Evolutionary conservation across 2,329 filamentous ascomycete genomes (phyloP).

Genomic region (Phaeosphaeriaceae sp.): DNA sequence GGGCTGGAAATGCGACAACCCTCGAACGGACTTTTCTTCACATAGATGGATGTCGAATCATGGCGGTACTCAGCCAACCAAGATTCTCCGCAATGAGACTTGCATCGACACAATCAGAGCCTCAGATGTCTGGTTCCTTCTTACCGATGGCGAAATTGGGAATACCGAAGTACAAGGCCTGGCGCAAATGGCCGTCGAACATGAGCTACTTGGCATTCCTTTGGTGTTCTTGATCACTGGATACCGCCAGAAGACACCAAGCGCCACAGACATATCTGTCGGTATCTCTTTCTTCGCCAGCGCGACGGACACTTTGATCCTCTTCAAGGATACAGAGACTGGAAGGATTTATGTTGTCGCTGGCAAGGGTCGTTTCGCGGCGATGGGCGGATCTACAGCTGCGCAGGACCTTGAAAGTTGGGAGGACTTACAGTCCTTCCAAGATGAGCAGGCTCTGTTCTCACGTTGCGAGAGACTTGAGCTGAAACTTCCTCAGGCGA

Average conservation of each 20-base stretch:
- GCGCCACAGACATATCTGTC: constrained; percentile 39
- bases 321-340: constrained; percentile 38
- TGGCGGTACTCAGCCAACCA: constrained; percentile 25
- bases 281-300: constrained; percentile 45
- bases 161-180: constrained; percentile 28
- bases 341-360: constrained; percentile 37
- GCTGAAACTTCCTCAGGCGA: constrained; percentile 23
- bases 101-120: constrained; percentile 25
- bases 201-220: constrained; percentile 26
- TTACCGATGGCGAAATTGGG: constrained; percentile 43
- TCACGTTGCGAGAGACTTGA: constrained; percentile 18
- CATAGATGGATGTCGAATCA: constrained; percentile 22
- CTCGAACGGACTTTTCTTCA: constrained; percentile 11
- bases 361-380: constrained; percentile 41
- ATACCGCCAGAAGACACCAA: constrained; percentile 20
- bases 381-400: constrained; percentile 20
- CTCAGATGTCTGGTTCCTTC: constrained; percentile 41
- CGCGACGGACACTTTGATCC: constrained; percentile 36
- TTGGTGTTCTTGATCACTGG: constrained; percentile 36
- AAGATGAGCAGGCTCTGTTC: constrained; percentile 26
- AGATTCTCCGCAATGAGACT: constrained; percentile 26
- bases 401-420: constrained; percentile 30
- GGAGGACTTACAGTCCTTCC: constrained; percentile 25
- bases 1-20: constrained; percentile 28
- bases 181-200: constrained; percentile 24